Evolutionary conservation across 192 early-diverging fungal species (phyloP).

Genomic region (Allomyces macrogynus): DNA sequence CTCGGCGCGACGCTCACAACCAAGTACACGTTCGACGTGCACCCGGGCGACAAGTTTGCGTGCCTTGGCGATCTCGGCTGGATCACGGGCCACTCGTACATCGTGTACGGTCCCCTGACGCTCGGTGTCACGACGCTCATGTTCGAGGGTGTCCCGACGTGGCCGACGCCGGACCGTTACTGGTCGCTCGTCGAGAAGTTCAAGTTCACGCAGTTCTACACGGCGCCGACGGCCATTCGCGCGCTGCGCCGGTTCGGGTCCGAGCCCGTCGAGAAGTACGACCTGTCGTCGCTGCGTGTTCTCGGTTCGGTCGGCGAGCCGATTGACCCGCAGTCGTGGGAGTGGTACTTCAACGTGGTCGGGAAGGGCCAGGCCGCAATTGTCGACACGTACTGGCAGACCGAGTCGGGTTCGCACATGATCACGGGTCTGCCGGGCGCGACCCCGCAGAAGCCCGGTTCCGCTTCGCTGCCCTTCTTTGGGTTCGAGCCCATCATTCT

Average conservation of each 20-base stretch:
- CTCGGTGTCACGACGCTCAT: slow-evolving; percentile 77
- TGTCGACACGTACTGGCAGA: slow-evolving; percentile 92
- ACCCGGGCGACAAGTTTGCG: slow-evolving; percentile 66
- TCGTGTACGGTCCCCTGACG: slow-evolving; percentile 75
- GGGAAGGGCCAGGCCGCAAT: slow-evolving; percentile 71
- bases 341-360: slow-evolving; percentile 86
- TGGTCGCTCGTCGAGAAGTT: slow-evolving; percentile 71
- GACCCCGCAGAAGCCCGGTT: slow-evolving; percentile 76
- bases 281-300: slow-evolving; percentile 64
- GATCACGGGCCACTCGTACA: slow-evolving; percentile 76
- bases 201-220: slow-evolving; percentile 94
- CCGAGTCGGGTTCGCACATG: slow-evolving; percentile 85
- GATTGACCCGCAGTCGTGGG: slow-evolving; percentile 94
- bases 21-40: slow-evolving; percentile 91
- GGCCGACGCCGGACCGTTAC: slow-evolving; percentile 62
- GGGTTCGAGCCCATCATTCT: slow-evolving; percentile 74
- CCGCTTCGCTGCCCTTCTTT: slow-evolving; percentile 92
- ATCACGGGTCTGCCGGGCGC: slow-evolving; percentile 80
- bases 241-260: slow-evolving; percentile 78
- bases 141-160: slow-evolving; percentile 87
- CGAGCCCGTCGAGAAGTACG: slow-evolving; percentile 49
- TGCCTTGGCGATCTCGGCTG: slow-evolving; percentile 94
- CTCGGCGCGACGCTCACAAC: slow-evolving; percentile 64
- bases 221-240: slow-evolving; percentile 91
- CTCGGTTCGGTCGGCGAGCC: slow-evolving; percentile 93